Evolutionary conservation across 2,329 filamentous ascomycete species (phyloP), one percentile per base, ranked within the genome.

Genomic region (Exserohilum turcica): DNA sequence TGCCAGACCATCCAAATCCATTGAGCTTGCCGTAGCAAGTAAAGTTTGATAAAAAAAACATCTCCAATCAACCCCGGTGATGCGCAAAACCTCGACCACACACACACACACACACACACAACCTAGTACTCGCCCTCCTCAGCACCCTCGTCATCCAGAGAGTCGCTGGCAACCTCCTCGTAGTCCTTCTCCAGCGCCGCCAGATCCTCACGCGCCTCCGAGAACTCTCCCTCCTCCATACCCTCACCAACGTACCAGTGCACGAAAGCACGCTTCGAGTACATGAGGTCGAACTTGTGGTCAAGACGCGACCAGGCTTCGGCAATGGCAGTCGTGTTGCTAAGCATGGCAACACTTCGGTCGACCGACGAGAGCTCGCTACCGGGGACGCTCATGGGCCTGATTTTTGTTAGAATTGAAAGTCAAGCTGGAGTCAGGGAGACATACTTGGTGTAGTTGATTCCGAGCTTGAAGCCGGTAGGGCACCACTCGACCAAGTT

Each of bases 361-460:
- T 94, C 91, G 78, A 97, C 93, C 82, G 96, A 92, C 79, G 94
- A 93, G 60, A 97, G 87, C 76, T 97, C 94, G 73, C 93, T 93
- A 79, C 96, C 95, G 70, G 92, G 94, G 53, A 97, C 92, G 80
- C 91, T 90, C 82, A 95, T 87, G 66, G 93, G 94, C 76, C 92
- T 91, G 82, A 95, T 70, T 60, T 63, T 59, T 42, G 33, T 42
- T 40, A 42, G 36, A 10, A 12, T 33, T 2, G 24, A 27, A 12
- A 13, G 5, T 13, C 2, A 2, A n/a, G 16, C 27, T 37, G 6
- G 6, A 10, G 5, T 13, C 12, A 12, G 10, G 15, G 8, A 9
- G 31, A 66, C 71, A 47, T 52, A 73, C 72, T 74, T 75, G 85
- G 80, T 88, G 80, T 87, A 87, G 82, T 88, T 88, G 81, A 89